Evolutionary conservation across 352 stramenopile genomes (phyloP), one percentile per base, ranked within the genome.

Genomic region (Phytophthora kernoviae): DNA sequence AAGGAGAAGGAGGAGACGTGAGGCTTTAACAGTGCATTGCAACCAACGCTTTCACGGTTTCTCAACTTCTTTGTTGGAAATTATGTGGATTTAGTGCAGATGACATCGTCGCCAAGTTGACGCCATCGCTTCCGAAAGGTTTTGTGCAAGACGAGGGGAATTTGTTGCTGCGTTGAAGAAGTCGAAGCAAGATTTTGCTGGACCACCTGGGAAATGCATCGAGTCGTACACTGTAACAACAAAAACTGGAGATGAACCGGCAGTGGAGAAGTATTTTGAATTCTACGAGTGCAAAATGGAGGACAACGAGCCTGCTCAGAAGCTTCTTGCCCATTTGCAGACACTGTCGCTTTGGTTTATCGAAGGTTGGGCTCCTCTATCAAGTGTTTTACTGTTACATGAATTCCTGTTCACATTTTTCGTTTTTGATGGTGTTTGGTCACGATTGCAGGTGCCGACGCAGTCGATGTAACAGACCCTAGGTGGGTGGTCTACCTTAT

Each of bases 341-440:
- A 93, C 80, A 26, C 60, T 81, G 45, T 73, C 86, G 60, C 62
- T 90, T 14, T 95, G 84, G 84, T 93, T 93, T 60, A 93, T 95
- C 53, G 86, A 95, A 88, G 86, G 86, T 75, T n/a, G 17, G 39
- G n/a, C 21, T 20, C n/a, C 2, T 30, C 24, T 30, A 30, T 41
- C 22, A 18, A 51, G n/a, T 8, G 2, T 14, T 26, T 21, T 56
- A 4, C 10, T 17, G 42, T 24, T 11, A 24, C 15, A 60, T 5
- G 32, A 59, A 26, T 17, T 10, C 15, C 17, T 6, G 12, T 43
- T 30, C 43, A 37, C 30, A 51, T 2, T 20, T 24, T 17, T 46
- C n/a, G 20, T 39, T 44, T 33, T 44, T 17, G 20, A 7, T 45
- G 34, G n/a, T 36, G 1, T n/a, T 3, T 12, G 14, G 14, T 39